These are phyloP conservation scores for Actinomortierella ambigua DNA, from an alignment of 371 early-diverging fungal genomes.

Conservation along the genomic window DNA sequence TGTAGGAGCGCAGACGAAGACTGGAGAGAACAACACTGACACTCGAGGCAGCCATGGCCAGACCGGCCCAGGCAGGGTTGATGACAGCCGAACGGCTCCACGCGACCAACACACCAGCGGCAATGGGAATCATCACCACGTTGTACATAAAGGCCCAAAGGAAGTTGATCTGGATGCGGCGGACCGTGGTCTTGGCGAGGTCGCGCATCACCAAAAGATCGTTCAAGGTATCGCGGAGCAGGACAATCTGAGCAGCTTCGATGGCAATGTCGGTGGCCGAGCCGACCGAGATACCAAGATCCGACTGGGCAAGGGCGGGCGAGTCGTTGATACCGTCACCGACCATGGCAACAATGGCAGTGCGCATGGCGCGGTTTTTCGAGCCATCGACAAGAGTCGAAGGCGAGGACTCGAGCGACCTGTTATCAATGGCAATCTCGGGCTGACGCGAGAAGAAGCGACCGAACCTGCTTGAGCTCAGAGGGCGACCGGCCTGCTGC, in stretches of 20 bases:
- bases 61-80: constrained; percentile 77
- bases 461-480: background rate
- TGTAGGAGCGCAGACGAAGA: constrained; percentile 64
- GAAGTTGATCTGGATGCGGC: constrained; percentile 79
- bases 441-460: constrained; percentile 15
- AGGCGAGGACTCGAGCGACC: background rate
- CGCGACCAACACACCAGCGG: constrained; percentile 77
- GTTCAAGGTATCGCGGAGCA: constrained; percentile 72
- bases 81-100: constrained; percentile 49
- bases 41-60: constrained; percentile 84
- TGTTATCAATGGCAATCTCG: background rate
- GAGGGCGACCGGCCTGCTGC: constrained; percentile 45
- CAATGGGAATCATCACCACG: constrained; percentile 76
- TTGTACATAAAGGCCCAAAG: constrained; percentile 86
- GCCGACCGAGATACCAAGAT: constrained; percentile 83
- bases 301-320: constrained; percentile 87
- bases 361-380: constrained; percentile 12
- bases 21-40: constrained; percentile 78
- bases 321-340: constrained; percentile 96
- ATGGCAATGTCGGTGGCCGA: constrained; percentile 84
- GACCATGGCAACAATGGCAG: constrained; percentile 67
- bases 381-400: background rate
- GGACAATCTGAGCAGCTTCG: constrained; percentile 77
- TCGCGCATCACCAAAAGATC: constrained; percentile 71
- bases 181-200: constrained; percentile 66